Evolutionary conservation across 768 basidiomycete species (phyloP).

Genomic region (Boletus eberwhitei): DNA sequence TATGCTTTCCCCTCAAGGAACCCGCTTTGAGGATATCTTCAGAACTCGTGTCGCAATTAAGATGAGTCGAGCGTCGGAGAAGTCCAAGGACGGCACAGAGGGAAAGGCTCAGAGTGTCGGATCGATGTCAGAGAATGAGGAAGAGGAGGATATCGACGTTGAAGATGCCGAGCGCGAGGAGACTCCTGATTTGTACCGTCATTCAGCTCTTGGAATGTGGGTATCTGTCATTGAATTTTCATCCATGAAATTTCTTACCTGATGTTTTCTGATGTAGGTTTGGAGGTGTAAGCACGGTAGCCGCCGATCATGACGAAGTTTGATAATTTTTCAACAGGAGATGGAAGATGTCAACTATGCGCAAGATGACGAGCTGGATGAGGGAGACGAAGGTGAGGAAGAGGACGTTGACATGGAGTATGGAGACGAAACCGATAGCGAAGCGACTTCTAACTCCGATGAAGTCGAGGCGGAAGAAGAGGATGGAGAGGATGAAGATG

Average conservation of each 20-base stretch:
- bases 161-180: constrained; percentile 63
- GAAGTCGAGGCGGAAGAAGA: constrained; percentile 67
- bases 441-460: constrained; percentile 73
- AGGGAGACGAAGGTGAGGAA: constrained; percentile 75
- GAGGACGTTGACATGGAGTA: constrained; percentile 88
- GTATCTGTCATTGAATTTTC: constrained; percentile 24
- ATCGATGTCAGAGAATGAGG: constrained; percentile 45
- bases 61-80: constrained; percentile 80
- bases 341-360: constrained; percentile 78
- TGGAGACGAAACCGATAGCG: constrained; percentile 78
- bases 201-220: constrained; percentile 93
- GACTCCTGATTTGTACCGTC: constrained; percentile 92
- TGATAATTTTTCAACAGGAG: constrained; percentile 47
- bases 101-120: constrained; percentile 43
- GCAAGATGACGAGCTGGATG: constrained; percentile 74
- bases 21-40: constrained; percentile 10
- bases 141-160: constrained; percentile 54
- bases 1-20: not conserved
- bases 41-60: constrained; percentile 98
- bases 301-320: constrained; percentile 9
- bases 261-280: constrained; percentile 41
- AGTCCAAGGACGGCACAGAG: constrained; percentile 55
- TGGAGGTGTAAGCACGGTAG: constrained; percentile 62
- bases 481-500: constrained; percentile 55
- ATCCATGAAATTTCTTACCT: constrained; percentile 6